These are phyloP conservation scores for Trametes gibbosa DNA, from an alignment of 768 basidiomycete genomes.

Conservation along the genomic window DNA sequence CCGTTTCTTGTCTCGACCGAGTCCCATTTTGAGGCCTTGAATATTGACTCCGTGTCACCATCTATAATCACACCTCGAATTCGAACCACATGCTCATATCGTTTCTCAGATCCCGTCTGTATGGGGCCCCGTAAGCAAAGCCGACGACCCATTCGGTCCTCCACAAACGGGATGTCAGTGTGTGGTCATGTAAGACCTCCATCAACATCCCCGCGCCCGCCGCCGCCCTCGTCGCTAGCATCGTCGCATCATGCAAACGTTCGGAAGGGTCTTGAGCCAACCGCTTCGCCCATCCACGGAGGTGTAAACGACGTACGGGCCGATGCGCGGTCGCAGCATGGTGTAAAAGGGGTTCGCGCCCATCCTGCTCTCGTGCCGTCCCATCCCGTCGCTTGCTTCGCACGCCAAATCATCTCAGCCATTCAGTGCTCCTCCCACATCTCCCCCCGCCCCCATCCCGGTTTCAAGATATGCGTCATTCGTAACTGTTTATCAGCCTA, in stretches of 20 bases:
- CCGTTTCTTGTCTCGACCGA: too few relatives aligned
- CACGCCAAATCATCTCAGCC: not conserved
- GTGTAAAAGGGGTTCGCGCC: slow-evolving; percentile 21
- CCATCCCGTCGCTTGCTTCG: not conserved
- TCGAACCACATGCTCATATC: slow-evolving; percentile 14
- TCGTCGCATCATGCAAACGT: not conserved
- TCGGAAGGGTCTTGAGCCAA: not conserved
- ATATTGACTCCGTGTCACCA: too few relatives aligned
- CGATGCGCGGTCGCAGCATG: not conserved
- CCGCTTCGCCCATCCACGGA: not conserved
- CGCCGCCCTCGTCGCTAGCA: not conserved
- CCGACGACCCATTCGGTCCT: slow-evolving; percentile 85
- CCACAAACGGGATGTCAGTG: slow-evolving; percentile 41
- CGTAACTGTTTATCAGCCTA: slow-evolving; percentile 17
- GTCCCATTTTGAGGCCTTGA: not conserved
- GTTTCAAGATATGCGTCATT: not conserved
- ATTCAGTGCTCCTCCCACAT: slow-evolving; percentile 1
- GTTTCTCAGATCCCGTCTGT: slow-evolving; percentile 79
- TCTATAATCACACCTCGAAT: not conserved
- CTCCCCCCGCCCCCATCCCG: not conserved
- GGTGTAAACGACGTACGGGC: not conserved
- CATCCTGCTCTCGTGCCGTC: not conserved
- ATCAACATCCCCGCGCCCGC: not conserved
- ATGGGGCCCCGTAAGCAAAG: slow-evolving; percentile 92
- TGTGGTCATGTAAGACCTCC: slow-evolving; percentile 25